Percentiles rank a stretch among this genome's conserved stretches.
Conservation (phyloP, 2,329 filamentous ascomycete species). For the Pezicula neosporulosa region DNA sequence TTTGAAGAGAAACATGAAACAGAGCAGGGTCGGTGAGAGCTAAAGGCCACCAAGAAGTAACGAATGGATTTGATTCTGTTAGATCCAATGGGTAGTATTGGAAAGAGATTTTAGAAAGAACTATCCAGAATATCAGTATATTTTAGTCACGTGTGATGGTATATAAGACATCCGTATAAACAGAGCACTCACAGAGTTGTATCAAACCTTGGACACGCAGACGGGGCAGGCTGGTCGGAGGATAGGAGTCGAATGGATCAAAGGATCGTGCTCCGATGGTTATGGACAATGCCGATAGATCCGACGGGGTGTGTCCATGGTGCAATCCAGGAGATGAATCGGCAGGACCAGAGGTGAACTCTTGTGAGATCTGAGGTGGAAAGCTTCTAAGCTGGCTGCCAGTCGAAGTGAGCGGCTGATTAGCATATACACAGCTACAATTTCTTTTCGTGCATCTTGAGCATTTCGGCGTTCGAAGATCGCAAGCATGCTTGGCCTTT, state of each 20-base stretch:
- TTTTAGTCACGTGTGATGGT: slow-evolving; percentile 6
- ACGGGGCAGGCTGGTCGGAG: slow-evolving; percentile 46
- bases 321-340: not conserved
- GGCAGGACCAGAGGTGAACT: not conserved
- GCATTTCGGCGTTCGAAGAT: slow-evolving; percentile 49
- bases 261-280: slow-evolving; percentile 27
- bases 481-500: slow-evolving; percentile 52
- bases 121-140: slow-evolving; percentile 28
- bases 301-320: not conserved
- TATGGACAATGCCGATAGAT: slow-evolving; percentile 1
- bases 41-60: slow-evolving; percentile 57
- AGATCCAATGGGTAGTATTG: slow-evolving; percentile 57
- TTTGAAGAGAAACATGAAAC: slow-evolving; percentile 57
- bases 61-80: slow-evolving; percentile 51
- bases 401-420: slow-evolving; percentile 41
- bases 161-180: not conserved
- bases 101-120: slow-evolving; percentile 54
- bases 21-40: slow-evolving; percentile 52
- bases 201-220: slow-evolving; percentile 52
- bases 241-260: slow-evolving; percentile 56
- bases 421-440: slow-evolving; percentile 47
- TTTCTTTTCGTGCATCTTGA: slow-evolving; percentile 50
- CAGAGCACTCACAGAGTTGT: slow-evolving; percentile 43
- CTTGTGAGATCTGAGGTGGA: not conserved
- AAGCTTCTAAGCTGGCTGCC: not conserved